A percentile compares a stretch with the other conserved stretches of the same genome.
Conservation (phyloP, 1,139 yeast species). For the Taphrina wiesneri region DNA sequence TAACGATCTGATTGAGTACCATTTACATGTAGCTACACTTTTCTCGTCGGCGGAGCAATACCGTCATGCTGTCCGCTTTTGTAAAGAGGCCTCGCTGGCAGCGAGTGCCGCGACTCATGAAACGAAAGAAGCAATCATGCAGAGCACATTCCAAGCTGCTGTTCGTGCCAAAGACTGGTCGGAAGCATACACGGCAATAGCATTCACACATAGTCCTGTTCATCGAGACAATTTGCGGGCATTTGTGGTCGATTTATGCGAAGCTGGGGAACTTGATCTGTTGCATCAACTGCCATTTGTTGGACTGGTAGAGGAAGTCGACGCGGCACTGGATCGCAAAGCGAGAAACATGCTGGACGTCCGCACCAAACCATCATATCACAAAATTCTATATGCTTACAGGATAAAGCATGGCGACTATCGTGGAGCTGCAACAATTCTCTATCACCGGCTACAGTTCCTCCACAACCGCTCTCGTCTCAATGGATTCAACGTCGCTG, state of each 20-base stretch:
- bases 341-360: slow-evolving; percentile 34
- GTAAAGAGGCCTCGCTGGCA: slow-evolving; percentile 11
- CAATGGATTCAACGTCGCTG: slow-evolving; percentile 17
- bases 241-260: slow-evolving; percentile 30
- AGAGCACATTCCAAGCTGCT: slow-evolving; percentile 13
- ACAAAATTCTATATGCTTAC: slow-evolving; percentile 34
- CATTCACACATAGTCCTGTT: background rate
- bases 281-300: slow-evolving; percentile 29
- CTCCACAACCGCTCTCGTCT: slow-evolving; percentile 16
- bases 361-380: slow-evolving; percentile 33
- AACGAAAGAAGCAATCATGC: background rate
- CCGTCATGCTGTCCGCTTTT: slow-evolving; percentile 13
- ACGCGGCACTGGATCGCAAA: slow-evolving; percentile 22
- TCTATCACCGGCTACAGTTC: slow-evolving; percentile 32
- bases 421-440: slow-evolving; percentile 35
- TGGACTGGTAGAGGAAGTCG: slow-evolving; percentile 34
- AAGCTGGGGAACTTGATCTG: slow-evolving; percentile 15
- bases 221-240: slow-evolving; percentile 25
- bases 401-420: slow-evolving; percentile 32
- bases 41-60: background rate
- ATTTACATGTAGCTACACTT: slow-evolving; percentile 24
- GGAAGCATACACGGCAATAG: slow-evolving; percentile 19
- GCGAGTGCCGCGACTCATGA: background rate
- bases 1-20: slow-evolving; percentile 1
- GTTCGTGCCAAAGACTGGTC: slow-evolving; percentile 8